Base-by-base conservation (phyloP, 1,139 yeast genomes). In the Magnusiomyces clavatus region DNA sequence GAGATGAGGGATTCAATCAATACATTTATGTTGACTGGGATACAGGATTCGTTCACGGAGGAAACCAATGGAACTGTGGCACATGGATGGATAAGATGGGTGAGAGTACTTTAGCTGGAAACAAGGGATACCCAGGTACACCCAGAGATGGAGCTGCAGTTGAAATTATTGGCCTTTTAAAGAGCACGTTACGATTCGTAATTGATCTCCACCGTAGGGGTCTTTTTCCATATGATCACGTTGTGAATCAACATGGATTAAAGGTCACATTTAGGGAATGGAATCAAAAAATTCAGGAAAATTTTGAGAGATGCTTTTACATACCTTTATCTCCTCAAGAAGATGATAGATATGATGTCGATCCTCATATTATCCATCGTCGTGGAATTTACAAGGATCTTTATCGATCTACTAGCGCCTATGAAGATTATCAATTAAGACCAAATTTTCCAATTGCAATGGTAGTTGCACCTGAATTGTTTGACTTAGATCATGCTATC, bases 41-140 rank as follows among this genome's bases (percentile, higher is more conserved):
- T 0, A 89, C 86, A 29, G 98, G 98, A 0, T 71, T 92, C 46
- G 74, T 90, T 5, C 86, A 82, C 67, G 98, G 98, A 47, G 98
- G 98, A 1, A 86, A 87, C 51, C 95, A 86, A 66, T 79, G 71
- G 67, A 92, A 92, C 64, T 92, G 98, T 72, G 98, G 98, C 20
- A 92, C 98, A 0, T 92, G 98, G 98, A 92, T 90, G 97, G 98
- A 92, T 69, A 92, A 92, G 71, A 92, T 92, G 97, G 98, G 98
- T 19, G 98, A 92, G 70, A 86, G 96, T 64, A 80, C 70, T 49
- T 73, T 69, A 54, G 97, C 98, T 0, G 85, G 86, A 1, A 83
- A 82, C 55, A 85, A 83, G 62, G 98, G 98, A 14, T 74, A 79
- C 42, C 98, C 98, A 0, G 98, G 97, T 1, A 92, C 98, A 0